Base-by-base conservation (phyloP, 208 protist species). In the Wallacemonas collosoma region DNA sequence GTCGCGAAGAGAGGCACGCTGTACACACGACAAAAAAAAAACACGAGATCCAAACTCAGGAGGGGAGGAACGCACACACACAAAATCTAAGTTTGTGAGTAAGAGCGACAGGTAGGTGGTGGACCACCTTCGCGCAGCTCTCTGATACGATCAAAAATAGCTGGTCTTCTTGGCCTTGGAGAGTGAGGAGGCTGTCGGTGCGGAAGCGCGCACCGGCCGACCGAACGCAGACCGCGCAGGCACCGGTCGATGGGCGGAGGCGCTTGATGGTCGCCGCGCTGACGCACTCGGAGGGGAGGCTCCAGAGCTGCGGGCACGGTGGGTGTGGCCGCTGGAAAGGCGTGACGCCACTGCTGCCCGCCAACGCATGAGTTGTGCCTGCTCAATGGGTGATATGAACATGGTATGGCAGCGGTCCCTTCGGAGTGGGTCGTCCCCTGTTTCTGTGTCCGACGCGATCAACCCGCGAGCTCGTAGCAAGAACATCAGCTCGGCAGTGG, bases 401-500 rank as follows among this genome's bases (percentile, higher is more conserved):
- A 96, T 73, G 0, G 76, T 77, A 62, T 96, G 89, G 70, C 86
- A 89, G 0, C 75, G 83, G 2, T 69, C 58, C 17, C 76, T 69
- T 0, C 79, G 81, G 0, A 93, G 75, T 2, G 71, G 51, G 45
- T 86, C 82, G 72, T 93, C 91, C 14, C 77, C 84, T 2, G 82
- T 91, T 39, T 90, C 79, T 0, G 80, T 83, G 38, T 80, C 72
- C 3, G 91, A 94, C 7, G 83, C 79, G n/a, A 96, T 84, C 8
- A 93, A 69, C 0, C 89, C 83, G 3, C 91, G 87, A 72, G 94
- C 73, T 15, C 91, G 83, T 43, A 96, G 71, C 1, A 96, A 61
- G 0, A 88, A 89, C 60, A 96, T 83, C 1, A 96, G 58, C 76
- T 96, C 91, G 0, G 89, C 85, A 0, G 87, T 89, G 0, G 83